Evolutionary conservation across 1,139 yeast species (phyloP).

Genomic region (Hansenula anomala): DNA sequence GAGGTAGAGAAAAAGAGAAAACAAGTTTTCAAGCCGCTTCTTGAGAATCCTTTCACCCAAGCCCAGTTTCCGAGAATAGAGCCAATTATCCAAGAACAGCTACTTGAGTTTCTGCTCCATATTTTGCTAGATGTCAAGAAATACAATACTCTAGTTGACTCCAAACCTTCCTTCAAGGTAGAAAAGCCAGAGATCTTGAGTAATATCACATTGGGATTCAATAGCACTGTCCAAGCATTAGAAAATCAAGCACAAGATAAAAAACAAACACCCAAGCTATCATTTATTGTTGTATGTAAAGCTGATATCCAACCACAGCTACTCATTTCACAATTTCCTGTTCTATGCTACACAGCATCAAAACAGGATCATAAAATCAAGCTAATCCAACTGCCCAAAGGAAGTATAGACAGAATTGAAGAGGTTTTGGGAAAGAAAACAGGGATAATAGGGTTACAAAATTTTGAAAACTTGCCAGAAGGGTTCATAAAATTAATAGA

Average conservation of each 20-base stretch:
- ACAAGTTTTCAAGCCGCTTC: slow-evolving; percentile 55
- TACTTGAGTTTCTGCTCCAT: slow-evolving; percentile 37
- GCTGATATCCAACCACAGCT: slow-evolving; percentile 46
- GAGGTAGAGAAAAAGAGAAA: slow-evolving; percentile 40
- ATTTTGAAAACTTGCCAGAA: slow-evolving; percentile 22
- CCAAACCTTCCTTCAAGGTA: slow-evolving; percentile 1
- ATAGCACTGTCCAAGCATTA: slow-evolving; percentile 43
- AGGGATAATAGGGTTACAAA: slow-evolving; percentile 16
- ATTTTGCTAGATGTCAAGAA: slow-evolving; percentile 35
- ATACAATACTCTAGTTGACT: slow-evolving; percentile 17
- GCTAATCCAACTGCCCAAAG: slow-evolving; percentile 49
- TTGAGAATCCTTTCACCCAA: slow-evolving; percentile 55
- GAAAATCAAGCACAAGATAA: slow-evolving; percentile 43
- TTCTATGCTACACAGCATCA: slow-evolving; percentile 43
- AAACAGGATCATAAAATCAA: slow-evolving; percentile 32
- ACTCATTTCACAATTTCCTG: slow-evolving; percentile 48
- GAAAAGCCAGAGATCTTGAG: slow-evolving; percentile 26
- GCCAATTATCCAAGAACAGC: slow-evolving; percentile 31
- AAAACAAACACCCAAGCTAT: slow-evolving; percentile 9
- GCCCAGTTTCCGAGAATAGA: slow-evolving; percentile 50
- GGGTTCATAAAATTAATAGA: slow-evolving; percentile 32
- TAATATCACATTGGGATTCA: slow-evolving; percentile 45
- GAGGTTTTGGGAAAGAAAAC: slow-evolving; percentile 23
- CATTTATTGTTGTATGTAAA: slow-evolving; percentile 46
- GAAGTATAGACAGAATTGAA: slow-evolving; percentile 36